Evolutionary conservation across 1,284 basidiomycete genomes (phyloP).

Genomic region (Lentinula novae-zelandiae): DNA sequence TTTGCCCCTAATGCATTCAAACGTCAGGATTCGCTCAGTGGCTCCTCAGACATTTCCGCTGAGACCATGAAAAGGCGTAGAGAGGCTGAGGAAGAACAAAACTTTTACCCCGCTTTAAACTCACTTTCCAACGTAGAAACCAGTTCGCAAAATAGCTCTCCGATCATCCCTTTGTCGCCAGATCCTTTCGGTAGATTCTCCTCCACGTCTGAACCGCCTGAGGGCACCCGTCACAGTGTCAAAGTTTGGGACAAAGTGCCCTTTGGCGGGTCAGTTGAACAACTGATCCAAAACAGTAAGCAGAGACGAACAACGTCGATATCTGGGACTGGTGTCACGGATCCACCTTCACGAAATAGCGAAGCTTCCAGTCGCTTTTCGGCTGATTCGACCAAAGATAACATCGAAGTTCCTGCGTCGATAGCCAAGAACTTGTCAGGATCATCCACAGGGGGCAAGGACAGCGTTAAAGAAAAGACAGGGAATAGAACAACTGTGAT

Average conservation of each 20-base stretch:
- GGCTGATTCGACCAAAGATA: slow-evolving; percentile 55
- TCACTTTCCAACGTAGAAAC: slow-evolving; percentile 16
- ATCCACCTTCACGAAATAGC: slow-evolving; percentile 12
- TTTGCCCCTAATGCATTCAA: slow-evolving; percentile 49
- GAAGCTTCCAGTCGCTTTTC: slow-evolving; percentile 66
- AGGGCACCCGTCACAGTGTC: slow-evolving; percentile 18
- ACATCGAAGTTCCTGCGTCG: slow-evolving; percentile 17
- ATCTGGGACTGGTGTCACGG: slow-evolving; percentile 20
- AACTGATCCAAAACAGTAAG: slow-evolving; percentile 6
- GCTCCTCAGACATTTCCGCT: slow-evolving; percentile 23
- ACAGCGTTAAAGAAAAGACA: slow-evolving; percentile 30
- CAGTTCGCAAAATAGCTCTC: slow-evolving; percentile 29
- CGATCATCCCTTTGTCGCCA: slow-evolving; percentile 68
- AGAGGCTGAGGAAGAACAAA: slow-evolving; percentile 46
- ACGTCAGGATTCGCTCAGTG: slow-evolving; percentile 25
- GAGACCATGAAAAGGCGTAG: slow-evolving; percentile 53
- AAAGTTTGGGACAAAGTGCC: slow-evolving; percentile 36
- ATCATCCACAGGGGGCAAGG: slow-evolving; percentile 58
- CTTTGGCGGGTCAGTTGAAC: slow-evolving; percentile 4
- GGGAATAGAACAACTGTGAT: slow-evolving; percentile 39
- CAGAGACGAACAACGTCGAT: slow-evolving; percentile 16
- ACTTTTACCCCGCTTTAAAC: slow-evolving; percentile 40
- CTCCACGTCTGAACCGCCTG: slow-evolving; percentile 36
- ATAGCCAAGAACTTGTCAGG: slow-evolving; percentile 3
- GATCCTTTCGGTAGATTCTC: slow-evolving; percentile 75